Conservation (phyloP, 441 rosid genomes). For the Kokia cookei region DNA sequence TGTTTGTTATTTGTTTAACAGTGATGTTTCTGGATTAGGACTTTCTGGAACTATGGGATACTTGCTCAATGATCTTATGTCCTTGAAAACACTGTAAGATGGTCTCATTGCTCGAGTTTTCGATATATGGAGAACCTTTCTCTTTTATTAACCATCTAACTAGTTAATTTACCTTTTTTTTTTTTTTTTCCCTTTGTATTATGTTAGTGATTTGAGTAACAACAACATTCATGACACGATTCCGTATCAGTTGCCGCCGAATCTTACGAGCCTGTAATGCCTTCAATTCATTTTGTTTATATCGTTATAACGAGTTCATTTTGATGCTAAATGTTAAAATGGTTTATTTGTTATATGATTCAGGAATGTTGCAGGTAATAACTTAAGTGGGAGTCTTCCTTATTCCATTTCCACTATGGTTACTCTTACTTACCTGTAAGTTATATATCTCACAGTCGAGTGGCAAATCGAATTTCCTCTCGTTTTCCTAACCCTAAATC, state of each 20-base stretch:
- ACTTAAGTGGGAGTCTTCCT: slow-evolving; percentile 81
- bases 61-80: slow-evolving; percentile 60
- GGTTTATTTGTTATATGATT: slow-evolving; percentile 14
- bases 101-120: background rate
- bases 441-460: slow-evolving; percentile 14
- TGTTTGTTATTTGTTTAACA: slow-evolving; percentile 25
- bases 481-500: slow-evolving; percentile 6
- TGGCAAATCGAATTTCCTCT: slow-evolving; percentile 3
- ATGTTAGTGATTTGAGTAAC: slow-evolving; percentile 73
- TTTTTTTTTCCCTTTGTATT: slow-evolving; percentile 6
- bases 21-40: slow-evolving; percentile 72
- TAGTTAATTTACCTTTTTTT: slow-evolving; percentile 9
- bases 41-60: slow-evolving; percentile 88
- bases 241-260: slow-evolving; percentile 93
- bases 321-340: background rate
- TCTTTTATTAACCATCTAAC: slow-evolving; percentile 11
- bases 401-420: slow-evolving; percentile 73
- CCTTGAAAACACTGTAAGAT: slow-evolving; percentile 71
- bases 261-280: slow-evolving; percentile 87
- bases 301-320: background rate
- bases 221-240: slow-evolving; percentile 75
- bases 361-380: slow-evolving; percentile 89
- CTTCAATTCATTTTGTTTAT: slow-evolving; percentile 4
- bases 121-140: background rate
- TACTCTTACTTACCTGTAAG: slow-evolving; percentile 78